Evolutionary conservation across 106 monocot species (phyloP), one percentile per base, ranked within the genome.

Genomic region (Hemerocallis citrina): DNA sequence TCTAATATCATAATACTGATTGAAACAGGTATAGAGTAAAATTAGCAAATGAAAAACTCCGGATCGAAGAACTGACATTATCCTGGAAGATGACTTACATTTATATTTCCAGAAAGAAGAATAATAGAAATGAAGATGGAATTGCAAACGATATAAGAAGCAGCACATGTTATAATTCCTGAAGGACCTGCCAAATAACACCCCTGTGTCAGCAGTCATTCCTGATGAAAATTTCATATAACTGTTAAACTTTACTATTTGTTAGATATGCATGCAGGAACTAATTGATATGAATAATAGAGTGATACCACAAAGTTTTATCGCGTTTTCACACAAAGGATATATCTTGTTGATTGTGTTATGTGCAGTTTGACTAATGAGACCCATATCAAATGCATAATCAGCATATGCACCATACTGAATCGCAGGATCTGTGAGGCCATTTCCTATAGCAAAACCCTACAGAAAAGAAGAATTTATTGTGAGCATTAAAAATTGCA

Each of bases 91-190:
- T 14, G 20, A 10, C 71, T 62, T 55, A 81, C 85, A 65, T 86
- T 86, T 35, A 78, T 72, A 56, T 86, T 49, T 71, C 81, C 81
- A 67, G 81, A 55, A 64, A 71, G 40, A 39, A 70, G 58, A 47
- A 81, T 25, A 72, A 86, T 86, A 46, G 81, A 74, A 47, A 25
- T 72, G 57, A 86, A 81, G 21, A 86, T 86, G 25, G 85, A 78
- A 52, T 86, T 81, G 74, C 85, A 86, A 29, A 75, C 41, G 35
- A 75, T n/a, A 33, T 70, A 72, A 14, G 85, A 70, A 64, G 85
- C 81, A 43, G 71, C 27, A 33, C 85, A 86, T 59, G 74, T 34
- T 41, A 86, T n/a, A 27, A 61, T 44, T 25, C 80, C 85, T 52
- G 58, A 31, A 64, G 70, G 52, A 68, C 85, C 81, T 78, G 77